Base-by-base conservation (phyloP, 306 rosid genomes). In the Amphicarpaea edgeworthii region DNA sequence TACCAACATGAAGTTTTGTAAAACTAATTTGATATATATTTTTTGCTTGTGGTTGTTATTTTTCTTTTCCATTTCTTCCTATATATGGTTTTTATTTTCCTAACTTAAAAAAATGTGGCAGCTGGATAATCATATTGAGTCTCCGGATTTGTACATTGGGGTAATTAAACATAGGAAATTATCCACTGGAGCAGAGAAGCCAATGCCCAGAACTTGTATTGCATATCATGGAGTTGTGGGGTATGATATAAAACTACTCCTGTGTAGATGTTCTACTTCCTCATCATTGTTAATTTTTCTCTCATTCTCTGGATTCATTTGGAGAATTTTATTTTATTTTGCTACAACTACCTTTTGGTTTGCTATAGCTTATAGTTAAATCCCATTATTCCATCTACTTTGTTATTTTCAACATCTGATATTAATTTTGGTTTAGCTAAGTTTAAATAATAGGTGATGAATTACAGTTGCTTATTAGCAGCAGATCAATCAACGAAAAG, bases 61-160 rank as follows among this genome's bases (percentile, higher is more conserved):
- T 32, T 68, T 59, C 43, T 42, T n/a, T 53, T 23, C 42, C 11
- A 12, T 16, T 68, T 67, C 26, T 65, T 60, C 70, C 40, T 67
- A 53, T 50, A 30, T 20, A 19, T 69, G 16, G 6, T 8, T 75
- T 59, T 75, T 38, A 41, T 64, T 64, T 64, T 46, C 57, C 63
- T 23, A 37, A 83, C 54, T 51, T 24, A 1, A 34, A 47, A 55
- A 38, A 75, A n/a, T 80, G 66, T 77, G 43, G 80, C 92, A 92
- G 97, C 79, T 92, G 79, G 83, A 76, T 32, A 76, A 90, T 83
- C 87, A 45, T 32, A 69, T 41, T n/a, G 93, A 80, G 32, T 42
- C 79, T 75, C 89, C 88, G 60, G 93, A 88, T 75, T 75, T 92
- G 80, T 90, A 88, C 86, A 79, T 92, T 41, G 97, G 97, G 67